Evolutionary conservation across 2,329 filamentous ascomycete species (phyloP).

Genomic region (Chaetothyriales sp.): DNA sequence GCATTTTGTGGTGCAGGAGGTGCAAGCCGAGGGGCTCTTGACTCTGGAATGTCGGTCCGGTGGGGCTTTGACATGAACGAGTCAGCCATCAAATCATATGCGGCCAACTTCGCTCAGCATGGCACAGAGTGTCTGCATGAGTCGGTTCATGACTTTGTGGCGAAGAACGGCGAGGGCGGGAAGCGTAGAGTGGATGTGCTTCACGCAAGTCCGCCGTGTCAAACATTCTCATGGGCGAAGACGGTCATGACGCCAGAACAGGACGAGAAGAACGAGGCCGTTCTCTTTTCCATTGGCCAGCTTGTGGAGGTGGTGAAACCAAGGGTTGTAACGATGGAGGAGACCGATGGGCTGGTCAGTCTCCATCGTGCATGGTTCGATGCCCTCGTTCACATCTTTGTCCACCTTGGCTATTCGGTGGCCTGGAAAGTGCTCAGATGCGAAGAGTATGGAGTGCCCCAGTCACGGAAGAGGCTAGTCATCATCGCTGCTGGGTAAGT

Average conservation of each 20-base stretch:
- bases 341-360: constrained; percentile 54
- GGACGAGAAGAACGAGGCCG: constrained; percentile 53
- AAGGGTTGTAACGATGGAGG: constrained; percentile 60
- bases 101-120: constrained; percentile 38
- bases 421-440: constrained; percentile 48
- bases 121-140: constrained; percentile 19
- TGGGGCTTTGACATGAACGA: constrained; percentile 50
- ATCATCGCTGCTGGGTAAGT: constrained; percentile 39
- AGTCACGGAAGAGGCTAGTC: constrained; percentile 34
- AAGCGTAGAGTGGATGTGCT: constrained; percentile 45
- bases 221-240: constrained; percentile 58
- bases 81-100: constrained; percentile 43
- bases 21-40: constrained; percentile 46
- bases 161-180: constrained; percentile 11
- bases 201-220: constrained; percentile 65
- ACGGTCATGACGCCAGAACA: constrained; percentile 39
- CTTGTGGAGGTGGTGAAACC: constrained; percentile 47
- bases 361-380: constrained; percentile 43
- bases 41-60: constrained; percentile 43
- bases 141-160: constrained; percentile 33
- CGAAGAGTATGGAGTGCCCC: constrained; percentile 35
- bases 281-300: constrained; percentile 33
- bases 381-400: constrained; percentile 48
- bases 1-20: constrained; percentile 61
- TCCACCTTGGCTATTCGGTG: constrained; percentile 51